Evolutionary conservation across 2,329 filamentous ascomycete genomes (phyloP).

Genomic region (Amauroascus niger): DNA sequence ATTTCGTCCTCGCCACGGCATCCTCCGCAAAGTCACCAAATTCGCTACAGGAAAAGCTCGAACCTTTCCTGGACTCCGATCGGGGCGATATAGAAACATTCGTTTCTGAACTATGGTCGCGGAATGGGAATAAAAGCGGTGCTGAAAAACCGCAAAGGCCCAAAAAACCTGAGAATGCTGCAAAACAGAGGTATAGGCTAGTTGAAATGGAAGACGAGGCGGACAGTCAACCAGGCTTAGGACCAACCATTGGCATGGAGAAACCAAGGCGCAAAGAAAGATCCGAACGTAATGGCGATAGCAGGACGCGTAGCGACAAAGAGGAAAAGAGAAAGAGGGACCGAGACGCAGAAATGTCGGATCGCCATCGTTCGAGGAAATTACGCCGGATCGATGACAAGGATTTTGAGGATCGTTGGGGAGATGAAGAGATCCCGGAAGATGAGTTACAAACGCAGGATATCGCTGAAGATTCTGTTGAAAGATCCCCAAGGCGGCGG

Average conservation of each 20-base stretch:
- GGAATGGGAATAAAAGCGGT: conserved; percentile 21
- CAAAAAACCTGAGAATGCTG: conserved; percentile 21
- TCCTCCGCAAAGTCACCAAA: conserved; percentile 41
- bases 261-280: conserved; percentile 17
- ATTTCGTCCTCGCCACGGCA: conserved; percentile 49
- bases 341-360: conserved; percentile 30
- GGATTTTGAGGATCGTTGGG: conserved; percentile 71
- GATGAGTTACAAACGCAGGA: conserved; percentile 34
- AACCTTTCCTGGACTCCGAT: conserved; percentile 43
- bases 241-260: conserved; percentile 27
- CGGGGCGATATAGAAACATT: conserved; percentile 40
- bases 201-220: conserved; percentile 46
- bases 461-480: conserved; percentile 47
- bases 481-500: not conserved
- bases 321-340: conserved; percentile 31
- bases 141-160: conserved; percentile 15
- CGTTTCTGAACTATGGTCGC: conserved; percentile 39
- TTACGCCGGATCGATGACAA: conserved; percentile 41
- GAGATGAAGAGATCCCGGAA: conserved; percentile 54
- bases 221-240: conserved; percentile 23
- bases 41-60: conserved; percentile 43
- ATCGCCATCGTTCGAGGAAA: conserved; percentile 42
- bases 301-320: conserved; percentile 14
- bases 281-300: conserved; percentile 1
- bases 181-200: conserved; percentile 45